Conservation (phyloP, 192 early-diverging fungal genomes). For the Dissophora globulifera region DNA sequence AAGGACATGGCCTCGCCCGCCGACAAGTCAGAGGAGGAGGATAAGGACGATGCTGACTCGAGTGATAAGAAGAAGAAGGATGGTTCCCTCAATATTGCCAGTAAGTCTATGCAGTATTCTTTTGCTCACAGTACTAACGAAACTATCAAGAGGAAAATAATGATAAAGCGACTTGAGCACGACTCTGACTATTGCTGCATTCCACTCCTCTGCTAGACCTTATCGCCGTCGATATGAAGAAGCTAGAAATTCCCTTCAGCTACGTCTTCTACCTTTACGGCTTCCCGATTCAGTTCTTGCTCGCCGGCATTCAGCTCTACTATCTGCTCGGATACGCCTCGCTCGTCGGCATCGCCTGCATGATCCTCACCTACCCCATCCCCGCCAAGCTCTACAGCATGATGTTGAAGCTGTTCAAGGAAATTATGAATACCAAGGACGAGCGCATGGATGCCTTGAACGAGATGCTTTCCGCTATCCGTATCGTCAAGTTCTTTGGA, state of each 20-base stretch:
- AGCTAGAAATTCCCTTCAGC: slow-evolving; percentile 41
- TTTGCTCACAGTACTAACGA: too few species aligned
- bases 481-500: slow-evolving; percentile 93
- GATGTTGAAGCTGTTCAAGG: slow-evolving; percentile 60
- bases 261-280: slow-evolving; percentile 68
- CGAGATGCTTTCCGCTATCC: slow-evolving; percentile 82
- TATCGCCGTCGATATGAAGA: slow-evolving; percentile 41
- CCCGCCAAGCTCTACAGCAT: slow-evolving; percentile 61
- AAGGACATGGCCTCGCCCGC: slow-evolving; percentile 57
- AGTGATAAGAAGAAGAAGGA: slow-evolving; percentile 30
- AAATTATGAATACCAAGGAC: slow-evolving; percentile 74
- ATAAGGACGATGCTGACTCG: slow-evolving; percentile 1
- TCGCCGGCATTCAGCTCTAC: slow-evolving; percentile 79
- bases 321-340: slow-evolving; percentile 84
- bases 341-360: slow-evolving; percentile 78
- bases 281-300: slow-evolving; percentile 72
- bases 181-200: not conserved
- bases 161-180: too few species aligned
- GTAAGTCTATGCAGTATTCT: too few species aligned
- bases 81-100: slow-evolving; percentile 34
- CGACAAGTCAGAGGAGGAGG: slow-evolving; percentile 42
- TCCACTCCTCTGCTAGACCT: slow-evolving; percentile 22
- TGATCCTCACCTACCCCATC: slow-evolving; percentile 72
- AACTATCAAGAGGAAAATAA: too few species aligned
- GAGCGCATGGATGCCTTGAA: slow-evolving; percentile 84